Conservation (phyloP, 352 stramenopile species). For the Pythium dissimile region DNA sequence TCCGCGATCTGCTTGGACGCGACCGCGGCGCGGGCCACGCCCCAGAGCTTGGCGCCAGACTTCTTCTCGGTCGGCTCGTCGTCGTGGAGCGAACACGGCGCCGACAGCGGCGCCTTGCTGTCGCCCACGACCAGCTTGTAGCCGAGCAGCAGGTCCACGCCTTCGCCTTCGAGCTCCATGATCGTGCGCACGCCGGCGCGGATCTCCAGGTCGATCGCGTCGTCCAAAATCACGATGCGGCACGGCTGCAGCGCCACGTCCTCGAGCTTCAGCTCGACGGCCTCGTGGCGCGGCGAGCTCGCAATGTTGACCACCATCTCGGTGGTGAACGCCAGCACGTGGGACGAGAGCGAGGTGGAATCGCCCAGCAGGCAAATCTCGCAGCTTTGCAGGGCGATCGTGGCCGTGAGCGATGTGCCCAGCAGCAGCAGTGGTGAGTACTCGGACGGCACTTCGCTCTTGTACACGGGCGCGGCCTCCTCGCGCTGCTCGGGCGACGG, state of each 20-base stretch:
- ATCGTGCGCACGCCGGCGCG: conserved; percentile 62
- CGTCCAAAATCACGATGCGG: conserved; percentile 47
- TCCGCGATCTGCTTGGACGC: conserved; percentile 61
- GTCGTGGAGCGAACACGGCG: conserved; percentile 17
- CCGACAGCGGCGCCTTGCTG: conserved; percentile 10
- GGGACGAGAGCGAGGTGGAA: conserved; percentile 60
- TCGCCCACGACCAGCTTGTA: conserved; percentile 67
- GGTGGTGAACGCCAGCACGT: conserved; percentile 79
- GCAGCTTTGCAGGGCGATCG: conserved; percentile 46
- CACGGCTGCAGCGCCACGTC: conserved; percentile 83
- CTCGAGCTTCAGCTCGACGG: conserved; percentile 65
- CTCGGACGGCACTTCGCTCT: conserved; percentile 52
- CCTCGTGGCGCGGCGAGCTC: conserved; percentile 61
- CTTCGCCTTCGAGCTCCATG: conserved; percentile 83
- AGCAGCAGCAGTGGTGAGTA: conserved; percentile 70
- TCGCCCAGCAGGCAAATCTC: conserved; percentile 83
- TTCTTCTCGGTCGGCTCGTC: neutral
- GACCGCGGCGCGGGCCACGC: conserved; percentile 44
- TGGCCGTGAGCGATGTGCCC: conserved; percentile 48
- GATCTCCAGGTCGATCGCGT: conserved; percentile 77
- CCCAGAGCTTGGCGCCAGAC: conserved; percentile 43
- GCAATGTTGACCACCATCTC: conserved; percentile 62
- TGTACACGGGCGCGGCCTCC: conserved; percentile 37
- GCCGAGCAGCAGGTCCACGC: conserved; percentile 72
- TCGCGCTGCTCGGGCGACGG: conserved; percentile 61